Conservation (phyloP, 208 protist species). For the Trypanosoma cruzi region DNA sequence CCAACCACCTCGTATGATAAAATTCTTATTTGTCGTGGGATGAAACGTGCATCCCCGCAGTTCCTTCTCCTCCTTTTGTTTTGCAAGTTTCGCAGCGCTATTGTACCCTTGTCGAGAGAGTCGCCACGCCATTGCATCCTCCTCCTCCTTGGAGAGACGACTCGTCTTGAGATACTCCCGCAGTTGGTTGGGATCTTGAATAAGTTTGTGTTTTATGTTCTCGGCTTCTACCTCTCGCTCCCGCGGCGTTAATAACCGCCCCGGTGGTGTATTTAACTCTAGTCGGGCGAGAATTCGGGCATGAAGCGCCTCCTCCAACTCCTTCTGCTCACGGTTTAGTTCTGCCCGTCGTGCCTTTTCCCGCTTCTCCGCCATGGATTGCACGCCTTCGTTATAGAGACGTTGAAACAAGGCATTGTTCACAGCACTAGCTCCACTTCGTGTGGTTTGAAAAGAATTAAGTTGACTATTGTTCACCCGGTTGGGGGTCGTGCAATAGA, state of each 20-base stretch:
- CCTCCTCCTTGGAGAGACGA: slow-evolving; percentile 38
- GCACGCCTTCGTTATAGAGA: slow-evolving; percentile 43
- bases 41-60: slow-evolving; percentile 32
- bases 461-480: slow-evolving; percentile 8
- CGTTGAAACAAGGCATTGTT: slow-evolving; percentile 25
- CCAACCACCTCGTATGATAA: background rate
- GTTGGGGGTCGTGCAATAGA: slow-evolving; percentile 40
- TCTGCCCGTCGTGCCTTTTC: slow-evolving; percentile 21
- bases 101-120: slow-evolving; percentile 49
- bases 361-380: slow-evolving; percentile 16
- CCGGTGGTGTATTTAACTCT: slow-evolving; percentile 33
- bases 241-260: slow-evolving; percentile 34
- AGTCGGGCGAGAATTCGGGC: slow-evolving; percentile 49
- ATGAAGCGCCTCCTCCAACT: slow-evolving; percentile 60
- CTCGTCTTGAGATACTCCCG: slow-evolving; percentile 36
- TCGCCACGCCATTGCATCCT: slow-evolving; percentile 35
- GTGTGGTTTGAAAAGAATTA: background rate
- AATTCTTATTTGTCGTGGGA: slow-evolving; percentile 22
- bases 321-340: slow-evolving; percentile 37
- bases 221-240: slow-evolving; percentile 41
- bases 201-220: slow-evolving; percentile 23
- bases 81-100: slow-evolving; percentile 40
- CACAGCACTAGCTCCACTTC: background rate
- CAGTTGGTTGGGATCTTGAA: slow-evolving; percentile 12
- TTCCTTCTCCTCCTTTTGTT: slow-evolving; percentile 22